Base-by-base conservation (phyloP, 768 basidiomycete species). In the Rhodotorula babjevae region DNA sequence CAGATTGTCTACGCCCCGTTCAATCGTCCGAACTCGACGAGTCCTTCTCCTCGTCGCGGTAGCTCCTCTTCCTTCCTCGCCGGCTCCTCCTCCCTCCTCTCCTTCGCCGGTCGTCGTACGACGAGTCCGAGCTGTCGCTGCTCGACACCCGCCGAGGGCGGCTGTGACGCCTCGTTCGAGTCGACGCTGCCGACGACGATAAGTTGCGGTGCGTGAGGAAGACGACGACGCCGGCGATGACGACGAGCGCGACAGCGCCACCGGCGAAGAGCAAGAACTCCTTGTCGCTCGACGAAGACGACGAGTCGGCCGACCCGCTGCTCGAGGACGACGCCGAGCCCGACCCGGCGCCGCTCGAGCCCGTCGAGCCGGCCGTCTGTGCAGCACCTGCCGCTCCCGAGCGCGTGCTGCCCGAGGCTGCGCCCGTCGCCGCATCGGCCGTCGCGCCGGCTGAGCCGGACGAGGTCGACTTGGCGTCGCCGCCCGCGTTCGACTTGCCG, bases 241-340 rank as follows among this genome's bases (percentile, higher is more conserved):
- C 15, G n/a, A 72, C 0, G 25, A 72, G 29, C 0, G n/a, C 44
- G 19, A 67, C 21, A 23, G 31, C 55, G 4, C 40, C 65, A 21
- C 52, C 14, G 23, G 18, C 71, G 14, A 67, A 63, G 31, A 59
- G 21, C 61, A 60, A 8, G 42, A 67, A 47, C 14, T 58, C 40
- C 5, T 25, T 44, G 25, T 59, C 58, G 33, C 23, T 50, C 25
- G 10, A 58, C 0, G 44, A 18, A 5, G 44, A 46, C 6, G 44
- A 12, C 18, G 44, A 2, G 44, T 46, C 44, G 44, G 6, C 18
- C 14, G 44, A 46, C 44, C 44, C 44, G 44, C 50, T 23, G 50
- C 23, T 52, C 23, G 50, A 52, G 8, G 50, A 49, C 15, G 47
- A 49, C 19, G 47, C 27, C 50, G 50, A 27, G 50, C 27, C 50